Percentiles rank a stretch among this genome's conserved stretches.
Evolutionary conservation across 306 rosid genomes (phyloP).

Genomic region (Alnus rubra): DNA sequence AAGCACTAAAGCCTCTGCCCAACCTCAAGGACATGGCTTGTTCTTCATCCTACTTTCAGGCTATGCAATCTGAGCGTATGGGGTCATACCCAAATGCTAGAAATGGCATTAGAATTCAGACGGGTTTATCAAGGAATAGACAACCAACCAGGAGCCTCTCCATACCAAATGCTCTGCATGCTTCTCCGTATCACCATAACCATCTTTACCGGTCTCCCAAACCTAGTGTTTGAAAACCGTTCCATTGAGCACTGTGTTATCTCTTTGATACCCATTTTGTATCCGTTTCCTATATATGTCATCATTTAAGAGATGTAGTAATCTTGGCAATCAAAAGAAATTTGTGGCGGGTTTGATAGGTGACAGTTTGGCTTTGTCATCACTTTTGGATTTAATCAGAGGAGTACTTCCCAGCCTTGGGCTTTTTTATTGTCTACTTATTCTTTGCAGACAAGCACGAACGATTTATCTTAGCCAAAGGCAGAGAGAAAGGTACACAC

Average conservation of each 20-base stretch:
- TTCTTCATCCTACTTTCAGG: constrained; percentile 25
- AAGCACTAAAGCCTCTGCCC: too few species aligned
- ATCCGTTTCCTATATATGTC: too few species aligned
- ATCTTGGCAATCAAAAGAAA: neutral
- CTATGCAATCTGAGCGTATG: constrained; percentile 17
- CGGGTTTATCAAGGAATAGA: constrained; percentile 22
- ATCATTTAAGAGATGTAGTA: neutral
- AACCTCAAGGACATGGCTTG: too few species aligned
- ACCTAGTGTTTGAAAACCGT: neutral
- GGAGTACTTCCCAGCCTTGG: neutral
- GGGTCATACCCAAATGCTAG: constrained; percentile 24
- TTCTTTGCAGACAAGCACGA: neutral
- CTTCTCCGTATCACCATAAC: constrained; percentile 29
- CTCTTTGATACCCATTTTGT: neutral
- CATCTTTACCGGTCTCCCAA: constrained; percentile 36
- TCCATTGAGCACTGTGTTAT: neutral
- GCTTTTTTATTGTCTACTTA: neutral
- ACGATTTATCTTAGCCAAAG: too few species aligned
- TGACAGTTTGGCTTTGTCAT: neutral
- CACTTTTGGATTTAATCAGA: neutral
- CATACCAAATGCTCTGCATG: constrained; percentile 18
- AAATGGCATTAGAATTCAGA: constrained; percentile 14
- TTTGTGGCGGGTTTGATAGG: neutral
- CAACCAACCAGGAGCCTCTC: constrained; percentile 38
- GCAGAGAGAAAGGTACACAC: neutral